Percentiles rank a stretch among this genome's conserved stretches.
These are phyloP conservation scores for Cutaneotrichosporon cavernicola DNA, from an alignment of 1,284 basidiomycete genomes.

Conservation along the genomic window DNA sequence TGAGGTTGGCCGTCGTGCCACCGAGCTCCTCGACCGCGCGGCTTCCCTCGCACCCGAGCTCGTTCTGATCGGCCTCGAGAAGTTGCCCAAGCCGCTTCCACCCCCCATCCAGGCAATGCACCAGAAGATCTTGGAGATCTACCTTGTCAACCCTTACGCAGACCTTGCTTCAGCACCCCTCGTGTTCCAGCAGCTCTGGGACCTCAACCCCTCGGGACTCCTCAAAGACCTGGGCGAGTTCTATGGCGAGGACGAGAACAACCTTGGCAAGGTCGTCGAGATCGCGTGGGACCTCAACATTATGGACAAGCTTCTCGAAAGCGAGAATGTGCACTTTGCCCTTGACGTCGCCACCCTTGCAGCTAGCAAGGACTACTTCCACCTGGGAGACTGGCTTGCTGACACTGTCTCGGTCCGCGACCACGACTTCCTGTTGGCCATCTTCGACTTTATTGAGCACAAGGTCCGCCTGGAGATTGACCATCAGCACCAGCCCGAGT, in stretches of 20 bases:
- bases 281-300: conserved; percentile 93
- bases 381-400: conserved; percentile 93
- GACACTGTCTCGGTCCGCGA: conserved; percentile 79
- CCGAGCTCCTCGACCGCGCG: conserved; percentile 88
- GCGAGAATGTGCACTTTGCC: conserved; percentile 80
- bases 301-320: conserved; percentile 81
- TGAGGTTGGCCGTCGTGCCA: conserved; percentile 71
- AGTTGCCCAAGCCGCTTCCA: conserved; percentile 85
- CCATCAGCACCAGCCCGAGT: conserved; percentile 63
- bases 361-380: conserved; percentile 87
- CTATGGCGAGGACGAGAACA: conserved; percentile 87
- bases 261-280: conserved; percentile 90
- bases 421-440: conserved; percentile 78
- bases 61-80: conserved; percentile 87
- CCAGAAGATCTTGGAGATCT: conserved; percentile 81
- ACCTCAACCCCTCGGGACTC: conserved; percentile 79
- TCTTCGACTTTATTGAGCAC: conserved; percentile 81
- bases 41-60: conserved; percentile 80
- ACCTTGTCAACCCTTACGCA: conserved; percentile 61
- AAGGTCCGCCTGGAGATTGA: conserved; percentile 85
- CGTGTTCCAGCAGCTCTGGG: conserved; percentile 94
- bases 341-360: conserved; percentile 92
- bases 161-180: conserved; percentile 92
- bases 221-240: conserved; percentile 85
- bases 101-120: conserved; percentile 82